phyloP scores from a whole-genome alignment of 148 eudicot genomes.

The Silene conica region DNA sequence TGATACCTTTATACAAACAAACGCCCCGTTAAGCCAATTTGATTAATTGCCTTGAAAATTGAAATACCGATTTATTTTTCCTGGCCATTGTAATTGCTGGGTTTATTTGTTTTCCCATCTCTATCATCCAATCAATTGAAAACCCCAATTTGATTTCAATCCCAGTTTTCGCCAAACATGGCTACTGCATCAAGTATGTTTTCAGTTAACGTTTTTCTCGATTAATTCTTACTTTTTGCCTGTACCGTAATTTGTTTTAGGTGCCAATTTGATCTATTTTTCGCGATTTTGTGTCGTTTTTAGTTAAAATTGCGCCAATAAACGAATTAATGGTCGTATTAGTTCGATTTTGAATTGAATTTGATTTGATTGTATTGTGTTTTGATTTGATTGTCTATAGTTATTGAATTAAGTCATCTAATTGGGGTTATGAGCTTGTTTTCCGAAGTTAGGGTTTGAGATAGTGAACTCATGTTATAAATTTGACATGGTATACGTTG shows the following conservation, averaged over 20 bases:
- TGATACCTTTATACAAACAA: too few species aligned
- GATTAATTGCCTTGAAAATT: too few species aligned
- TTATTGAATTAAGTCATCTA: not conserved
- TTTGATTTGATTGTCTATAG: not conserved
- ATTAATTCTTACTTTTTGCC: not conserved
- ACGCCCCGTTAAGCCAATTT: too few species aligned
- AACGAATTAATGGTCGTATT: not conserved
- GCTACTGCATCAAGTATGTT: slow-evolving; percentile 1
- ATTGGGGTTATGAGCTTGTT: not conserved
- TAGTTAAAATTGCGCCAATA: not conserved
- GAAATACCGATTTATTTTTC: too few species aligned
- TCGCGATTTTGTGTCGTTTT: not conserved
- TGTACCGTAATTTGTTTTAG: not conserved
- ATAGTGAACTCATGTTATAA: not conserved
- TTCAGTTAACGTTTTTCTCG: not conserved
- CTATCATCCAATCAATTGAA: not conserved
- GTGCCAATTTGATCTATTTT: not conserved
- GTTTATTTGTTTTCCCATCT: too few species aligned
- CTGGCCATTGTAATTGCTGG: too few species aligned
- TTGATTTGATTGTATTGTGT: too few species aligned
- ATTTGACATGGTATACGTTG: not conserved
- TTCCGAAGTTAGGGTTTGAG: not conserved
- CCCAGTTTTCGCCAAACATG: not conserved
- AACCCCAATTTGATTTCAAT: not conserved
- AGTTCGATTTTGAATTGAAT: not conserved